Base-by-base conservation (phyloP, 2,329 filamentous ascomycete genomes). In the Plenodomus biglobosus region DNA sequence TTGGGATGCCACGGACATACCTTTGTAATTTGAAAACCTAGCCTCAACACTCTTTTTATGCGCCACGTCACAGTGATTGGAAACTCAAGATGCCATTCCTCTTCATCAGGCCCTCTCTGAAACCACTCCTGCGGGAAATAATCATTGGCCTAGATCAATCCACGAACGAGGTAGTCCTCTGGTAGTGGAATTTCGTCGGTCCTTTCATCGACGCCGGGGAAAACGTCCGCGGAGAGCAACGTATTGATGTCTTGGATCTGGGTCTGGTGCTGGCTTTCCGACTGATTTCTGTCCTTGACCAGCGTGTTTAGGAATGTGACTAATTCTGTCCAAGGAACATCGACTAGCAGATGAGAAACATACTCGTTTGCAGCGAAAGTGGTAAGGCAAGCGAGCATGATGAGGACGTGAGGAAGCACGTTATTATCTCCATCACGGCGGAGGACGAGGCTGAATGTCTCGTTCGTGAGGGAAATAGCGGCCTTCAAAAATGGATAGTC, bases 131-230 rank as follows among this genome's bases (percentile, higher is more conserved):
- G 46, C 0, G 85, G 84, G 44, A 81, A 85, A 46, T 85, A 85
- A 10, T 75, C 74, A 2, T 83, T 76, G 0, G 78, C 74, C 74
- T 83, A 88, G 1, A 84, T 65, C 1, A 88, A 71, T 0, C 87
- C 87, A 1, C 85, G 77, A 46, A 89, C 78, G 0, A 81, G 77
- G 55, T 83, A 88, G 51, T 91, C 87, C 40, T 90, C 87, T 0
- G 85, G 85, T 0, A 90, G 65, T 0, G 86, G 85, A 1, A 78
- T 74, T 1, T 75, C 76, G 0, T 76, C 65, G 1, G 71, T 21
- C 6, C 49, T 46, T 16, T 60, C 53, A 3, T 42, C 42, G 1
- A 74, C 75, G 2, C 73, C 72, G 0, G 81, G 80, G 46, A 87
- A 84, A 0, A 70, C 32, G 10, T 55, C 37, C n/a, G 61, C 1